Evolutionary conservation across 2,329 filamentous ascomycete species (phyloP).

Genomic region (Rhinocladiella similis): DNA sequence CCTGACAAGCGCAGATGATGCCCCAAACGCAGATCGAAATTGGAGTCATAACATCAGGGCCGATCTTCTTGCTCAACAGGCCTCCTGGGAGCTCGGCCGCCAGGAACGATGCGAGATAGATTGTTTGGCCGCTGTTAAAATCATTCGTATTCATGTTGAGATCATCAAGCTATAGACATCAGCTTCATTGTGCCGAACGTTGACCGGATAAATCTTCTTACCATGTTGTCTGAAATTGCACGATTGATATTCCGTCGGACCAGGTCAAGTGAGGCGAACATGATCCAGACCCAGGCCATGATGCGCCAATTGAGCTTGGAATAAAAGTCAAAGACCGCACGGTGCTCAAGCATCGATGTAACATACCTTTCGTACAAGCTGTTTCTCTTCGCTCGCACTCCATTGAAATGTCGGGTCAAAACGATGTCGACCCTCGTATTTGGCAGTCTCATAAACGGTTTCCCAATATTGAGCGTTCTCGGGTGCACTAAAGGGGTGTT

Average conservation of each 20-base stretch:
- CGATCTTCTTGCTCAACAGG: slow-evolving; percentile 55
- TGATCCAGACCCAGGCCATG: slow-evolving; percentile 41
- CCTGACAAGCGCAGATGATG: slow-evolving; percentile 47
- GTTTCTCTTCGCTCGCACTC: slow-evolving; percentile 24
- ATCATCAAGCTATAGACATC: slow-evolving; percentile 35
- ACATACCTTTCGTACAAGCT: slow-evolving; percentile 21
- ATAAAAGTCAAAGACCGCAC: background rate
- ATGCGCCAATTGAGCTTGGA: slow-evolving; percentile 32
- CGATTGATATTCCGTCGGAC: slow-evolving; percentile 51
- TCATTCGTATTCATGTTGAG: slow-evolving; percentile 42
- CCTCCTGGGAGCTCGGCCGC: slow-evolving; percentile 58
- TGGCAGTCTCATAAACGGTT: slow-evolving; percentile 54
- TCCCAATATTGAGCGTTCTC: slow-evolving; percentile 56
- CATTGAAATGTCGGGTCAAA: slow-evolving; percentile 38
- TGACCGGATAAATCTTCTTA: slow-evolving; percentile 32
- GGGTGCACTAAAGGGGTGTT: slow-evolving; percentile 50
- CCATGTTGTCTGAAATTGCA: slow-evolving; percentile 58
- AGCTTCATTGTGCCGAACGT: background rate
- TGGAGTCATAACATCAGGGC: slow-evolving; percentile 56
- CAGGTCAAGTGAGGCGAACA: slow-evolving; percentile 59
- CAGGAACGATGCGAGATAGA: slow-evolving; percentile 56
- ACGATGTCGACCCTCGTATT: slow-evolving; percentile 46
- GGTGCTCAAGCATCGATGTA: background rate
- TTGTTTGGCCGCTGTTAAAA: slow-evolving; percentile 56
- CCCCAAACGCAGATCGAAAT: slow-evolving; percentile 54